Percentiles rank a stretch among this genome's conserved stretches.
Evolutionary conservation across 139 green algal species (phyloP).

Genomic region (Haematococcus sp.): DNA sequence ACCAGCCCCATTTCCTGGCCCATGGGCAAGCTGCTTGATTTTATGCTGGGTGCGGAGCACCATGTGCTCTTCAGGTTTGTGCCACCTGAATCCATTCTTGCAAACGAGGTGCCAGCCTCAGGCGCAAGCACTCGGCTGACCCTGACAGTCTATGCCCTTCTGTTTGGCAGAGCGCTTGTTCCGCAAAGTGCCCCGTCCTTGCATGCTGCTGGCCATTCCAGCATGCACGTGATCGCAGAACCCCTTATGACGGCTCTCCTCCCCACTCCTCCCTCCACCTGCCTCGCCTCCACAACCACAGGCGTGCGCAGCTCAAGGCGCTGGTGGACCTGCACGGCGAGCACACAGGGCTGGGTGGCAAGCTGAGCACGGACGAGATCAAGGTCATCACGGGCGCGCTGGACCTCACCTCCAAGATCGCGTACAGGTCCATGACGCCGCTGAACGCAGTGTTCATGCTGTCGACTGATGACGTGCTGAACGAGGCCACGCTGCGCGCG

Average conservation of each 20-base stretch:
- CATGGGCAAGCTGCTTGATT: slow-evolving; percentile 74
- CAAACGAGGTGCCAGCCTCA: neutral
- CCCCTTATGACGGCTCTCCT: no score
- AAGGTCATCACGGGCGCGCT: slow-evolving; percentile 72
- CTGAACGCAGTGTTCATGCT: slow-evolving; percentile 87
- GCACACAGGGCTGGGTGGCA: slow-evolving; percentile 41
- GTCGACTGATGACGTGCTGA: slow-evolving; percentile 41
- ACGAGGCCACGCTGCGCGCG: slow-evolving; percentile 41
- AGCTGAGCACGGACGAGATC: slow-evolving; percentile 46
- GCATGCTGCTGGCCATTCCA: no score
- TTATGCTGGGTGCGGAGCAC: slow-evolving; percentile 58
- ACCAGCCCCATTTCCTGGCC: slow-evolving; percentile 54
- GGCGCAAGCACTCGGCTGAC: neutral
- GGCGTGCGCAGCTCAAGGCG: slow-evolving; percentile 70
- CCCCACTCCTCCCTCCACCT: neutral
- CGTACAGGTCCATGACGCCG: slow-evolving; percentile 75
- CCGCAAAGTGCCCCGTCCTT: no score
- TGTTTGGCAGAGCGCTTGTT: neutral
- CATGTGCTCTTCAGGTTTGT: slow-evolving; percentile 35
- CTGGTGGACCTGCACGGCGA: slow-evolving; percentile 80
- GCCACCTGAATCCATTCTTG: no score
- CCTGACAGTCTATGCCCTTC: neutral
- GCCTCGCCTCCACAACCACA: neutral
- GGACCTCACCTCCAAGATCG: slow-evolving; percentile 81
- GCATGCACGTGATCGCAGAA: no score